Conservation (phyloP, 2,329 filamentous ascomycete species). For the Fusarium annulatum region DNA sequence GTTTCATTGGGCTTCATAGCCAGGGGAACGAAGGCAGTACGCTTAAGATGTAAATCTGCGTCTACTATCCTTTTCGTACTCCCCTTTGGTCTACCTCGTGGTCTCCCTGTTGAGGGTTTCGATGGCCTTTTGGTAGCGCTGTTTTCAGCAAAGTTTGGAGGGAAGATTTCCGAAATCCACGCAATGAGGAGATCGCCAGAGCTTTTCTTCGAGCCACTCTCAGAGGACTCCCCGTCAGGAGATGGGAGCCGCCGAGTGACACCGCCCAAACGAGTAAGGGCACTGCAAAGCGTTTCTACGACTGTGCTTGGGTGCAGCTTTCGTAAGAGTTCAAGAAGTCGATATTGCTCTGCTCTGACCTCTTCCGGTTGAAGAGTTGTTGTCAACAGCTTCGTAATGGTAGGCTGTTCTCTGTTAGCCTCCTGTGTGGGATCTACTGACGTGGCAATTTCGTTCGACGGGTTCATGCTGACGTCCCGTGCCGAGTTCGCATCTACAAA, state of each 20-base stretch:
- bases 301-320: conserved; percentile 66
- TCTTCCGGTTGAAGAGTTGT: conserved; percentile 51
- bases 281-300: conserved; percentile 72
- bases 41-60: conserved; percentile 48
- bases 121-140: background rate
- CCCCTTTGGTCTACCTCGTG: conserved; percentile 67
- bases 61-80: conserved; percentile 54
- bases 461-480: background rate
- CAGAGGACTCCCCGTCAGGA: conserved; percentile 64
- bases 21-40: conserved; percentile 1
- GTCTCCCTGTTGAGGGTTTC: conserved; percentile 47
- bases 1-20: conserved; percentile 4
- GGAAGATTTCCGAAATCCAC: conserved; percentile 73
- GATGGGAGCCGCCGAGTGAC: conserved; percentile 65
- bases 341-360: conserved; percentile 69
- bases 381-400: conserved; percentile 31
- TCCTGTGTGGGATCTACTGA: background rate
- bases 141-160: conserved; percentile 48
- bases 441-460: background rate
- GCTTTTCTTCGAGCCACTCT: conserved; percentile 67
- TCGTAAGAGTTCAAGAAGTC: conserved; percentile 67
- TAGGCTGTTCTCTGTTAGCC: background rate
- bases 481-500: background rate
- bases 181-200: conserved; percentile 68
- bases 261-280: conserved; percentile 72